Evolutionary conservation across 345 rosid genomes (phyloP).

Genomic region (Moricandia moricandioides): DNA sequence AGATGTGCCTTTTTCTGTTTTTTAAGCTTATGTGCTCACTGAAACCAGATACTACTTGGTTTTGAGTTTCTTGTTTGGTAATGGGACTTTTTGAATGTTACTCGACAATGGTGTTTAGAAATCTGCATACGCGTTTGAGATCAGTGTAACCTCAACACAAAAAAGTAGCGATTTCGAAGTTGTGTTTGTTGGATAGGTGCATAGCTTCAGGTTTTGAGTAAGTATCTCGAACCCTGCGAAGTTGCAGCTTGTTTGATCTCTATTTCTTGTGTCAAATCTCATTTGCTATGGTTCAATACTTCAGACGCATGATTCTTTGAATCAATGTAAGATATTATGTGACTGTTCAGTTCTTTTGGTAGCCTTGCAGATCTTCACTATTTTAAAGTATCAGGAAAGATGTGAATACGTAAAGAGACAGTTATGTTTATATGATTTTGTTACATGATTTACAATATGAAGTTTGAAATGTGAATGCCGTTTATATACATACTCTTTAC

Average conservation of each 20-base stretch:
- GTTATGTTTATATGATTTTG: background rate
- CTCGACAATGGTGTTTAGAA: background rate
- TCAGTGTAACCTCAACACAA: background rate
- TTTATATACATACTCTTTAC: constrained; percentile 22
- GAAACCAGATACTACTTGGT: background rate
- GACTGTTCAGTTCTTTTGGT: background rate
- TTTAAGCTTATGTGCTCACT: background rate
- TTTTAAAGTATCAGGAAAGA: too few relatives aligned
- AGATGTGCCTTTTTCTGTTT: background rate
- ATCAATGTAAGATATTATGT: background rate
- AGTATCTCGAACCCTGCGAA: background rate
- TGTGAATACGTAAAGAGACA: background rate
- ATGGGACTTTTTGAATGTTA: constrained; percentile 8
- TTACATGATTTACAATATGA: constrained; percentile 5
- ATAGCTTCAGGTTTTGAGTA: background rate
- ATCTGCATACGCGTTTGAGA: background rate
- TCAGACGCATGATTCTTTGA: background rate
- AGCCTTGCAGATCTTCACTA: background rate
- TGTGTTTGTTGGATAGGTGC: background rate
- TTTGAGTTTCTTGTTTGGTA: constrained; percentile 13
- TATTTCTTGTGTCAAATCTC: background rate
- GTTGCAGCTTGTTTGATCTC: background rate
- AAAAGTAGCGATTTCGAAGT: background rate
- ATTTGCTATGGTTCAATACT: background rate
- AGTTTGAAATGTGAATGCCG: constrained; percentile 2